Conservation (phyloP, 345 rosid genomes). For the Aquilaria sinensis region DNA sequence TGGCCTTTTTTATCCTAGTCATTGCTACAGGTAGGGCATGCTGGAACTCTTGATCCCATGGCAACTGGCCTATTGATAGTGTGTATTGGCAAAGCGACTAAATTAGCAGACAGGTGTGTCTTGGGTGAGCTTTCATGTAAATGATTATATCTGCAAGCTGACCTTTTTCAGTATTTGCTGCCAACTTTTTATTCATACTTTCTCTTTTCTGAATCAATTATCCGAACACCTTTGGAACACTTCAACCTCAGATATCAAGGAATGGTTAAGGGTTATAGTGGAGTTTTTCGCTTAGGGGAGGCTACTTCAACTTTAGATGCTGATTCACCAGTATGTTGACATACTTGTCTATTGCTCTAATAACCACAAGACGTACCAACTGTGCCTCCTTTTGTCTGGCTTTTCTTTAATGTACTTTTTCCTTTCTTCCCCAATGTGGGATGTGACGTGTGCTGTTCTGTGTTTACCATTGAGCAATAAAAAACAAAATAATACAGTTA, state of each 20-base stretch:
- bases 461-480: too few relatives aligned
- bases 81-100: slow-evolving; percentile 89
- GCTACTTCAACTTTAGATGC: slow-evolving; percentile 97
- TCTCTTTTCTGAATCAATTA: background rate
- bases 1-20: slow-evolving; percentile 7
- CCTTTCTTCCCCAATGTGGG: too few relatives aligned
- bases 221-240: slow-evolving; percentile 6
- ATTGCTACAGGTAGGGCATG: slow-evolving; percentile 77
- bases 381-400: too few relatives aligned
- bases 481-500: too few relatives aligned
- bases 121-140: slow-evolving; percentile 11
- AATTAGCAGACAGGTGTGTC: slow-evolving; percentile 73
- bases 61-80: slow-evolving; percentile 93
- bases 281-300: slow-evolving; percentile 94
- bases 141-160: background rate
- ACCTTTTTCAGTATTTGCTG: slow-evolving; percentile 2
- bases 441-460: too few relatives aligned
- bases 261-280: slow-evolving; percentile 86
- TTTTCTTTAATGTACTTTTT: too few relatives aligned
- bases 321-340: slow-evolving; percentile 76
- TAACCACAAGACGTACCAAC: too few relatives aligned
- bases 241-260: slow-evolving; percentile 71
- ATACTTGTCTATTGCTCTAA: background rate
- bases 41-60: slow-evolving; percentile 99
- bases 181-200: background rate